phyloP scores from a whole-genome alignment of 306 rosid species.

The Coriaria nepalensis region DNA sequence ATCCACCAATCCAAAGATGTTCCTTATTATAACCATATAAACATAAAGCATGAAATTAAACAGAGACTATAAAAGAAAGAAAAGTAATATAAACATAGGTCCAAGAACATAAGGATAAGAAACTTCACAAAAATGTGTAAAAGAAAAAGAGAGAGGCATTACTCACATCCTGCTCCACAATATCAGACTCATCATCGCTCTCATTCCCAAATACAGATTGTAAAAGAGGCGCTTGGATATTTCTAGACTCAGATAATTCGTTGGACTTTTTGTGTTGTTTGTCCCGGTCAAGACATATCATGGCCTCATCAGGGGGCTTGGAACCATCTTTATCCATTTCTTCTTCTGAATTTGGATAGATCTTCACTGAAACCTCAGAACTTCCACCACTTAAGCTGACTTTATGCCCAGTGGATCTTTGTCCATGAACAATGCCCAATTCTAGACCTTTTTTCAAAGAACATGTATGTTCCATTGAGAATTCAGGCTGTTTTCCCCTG shows the following conservation, averaged over 20 bases:
- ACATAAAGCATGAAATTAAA: no score
- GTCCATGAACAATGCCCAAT: slow-evolving; percentile 20
- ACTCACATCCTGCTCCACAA: slow-evolving; percentile 86
- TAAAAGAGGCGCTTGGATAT: slow-evolving; percentile 29
- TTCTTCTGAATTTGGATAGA: slow-evolving; percentile 30
- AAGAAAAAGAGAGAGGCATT: slow-evolving; percentile 5
- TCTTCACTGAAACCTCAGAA: slow-evolving; percentile 20
- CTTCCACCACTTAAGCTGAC: slow-evolving; percentile 18
- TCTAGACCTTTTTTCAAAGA: slow-evolving; percentile 18
- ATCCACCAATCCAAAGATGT: no score
- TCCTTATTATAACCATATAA: no score
- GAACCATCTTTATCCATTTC: slow-evolving; percentile 24
- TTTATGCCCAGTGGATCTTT: slow-evolving; percentile 19
- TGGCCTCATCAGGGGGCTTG: slow-evolving; percentile 23
- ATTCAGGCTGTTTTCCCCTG: slow-evolving; percentile 20
- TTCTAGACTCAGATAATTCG: slow-evolving; percentile 28
- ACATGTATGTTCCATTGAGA: slow-evolving; percentile 8
- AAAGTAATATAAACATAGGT: no score
- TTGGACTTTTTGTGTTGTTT: slow-evolving; percentile 28
- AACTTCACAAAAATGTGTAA: neutral
- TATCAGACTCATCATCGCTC: slow-evolving; percentile 69
- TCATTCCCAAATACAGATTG: slow-evolving; percentile 41
- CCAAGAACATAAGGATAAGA: slow-evolving; percentile 5
- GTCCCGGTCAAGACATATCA: slow-evolving; percentile 23
- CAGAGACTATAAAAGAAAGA: no score